Evolutionary conservation across 2,329 filamentous ascomycete genomes (phyloP).

Genomic region (Fusarium multiceps): DNA sequence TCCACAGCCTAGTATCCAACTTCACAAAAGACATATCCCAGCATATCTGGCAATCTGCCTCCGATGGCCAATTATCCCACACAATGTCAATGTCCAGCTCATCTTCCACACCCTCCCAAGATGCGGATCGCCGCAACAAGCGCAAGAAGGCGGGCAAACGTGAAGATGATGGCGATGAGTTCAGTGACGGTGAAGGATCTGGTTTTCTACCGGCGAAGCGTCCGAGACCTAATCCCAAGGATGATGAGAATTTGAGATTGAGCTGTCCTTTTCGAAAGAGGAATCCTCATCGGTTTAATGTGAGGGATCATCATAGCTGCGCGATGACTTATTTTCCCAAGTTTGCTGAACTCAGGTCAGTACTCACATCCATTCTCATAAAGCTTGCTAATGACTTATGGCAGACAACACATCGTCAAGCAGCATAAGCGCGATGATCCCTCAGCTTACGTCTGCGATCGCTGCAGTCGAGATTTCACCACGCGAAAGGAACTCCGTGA

Average conservation of each 20-base stretch:
- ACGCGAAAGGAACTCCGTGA: conserved; percentile 54
- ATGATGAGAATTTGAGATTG: conserved; percentile 54
- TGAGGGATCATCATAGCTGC: conserved; percentile 58
- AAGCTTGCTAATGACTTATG: too few species aligned
- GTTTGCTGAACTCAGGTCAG: conserved; percentile 52
- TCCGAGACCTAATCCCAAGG: conserved; percentile 47
- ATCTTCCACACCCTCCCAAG: conserved; percentile 48
- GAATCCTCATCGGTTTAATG: conserved; percentile 59
- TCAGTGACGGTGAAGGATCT: conserved; percentile 51
- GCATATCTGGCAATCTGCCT: conserved; percentile 49
- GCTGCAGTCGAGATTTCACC: conserved; percentile 55
- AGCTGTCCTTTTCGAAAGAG: conserved; percentile 59
- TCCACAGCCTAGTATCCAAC: conserved; percentile 48
- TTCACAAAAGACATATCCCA: conserved; percentile 51
- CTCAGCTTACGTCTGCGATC: conserved; percentile 55
- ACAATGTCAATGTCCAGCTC: conserved; percentile 49
- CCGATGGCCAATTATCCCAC: conserved; percentile 47
- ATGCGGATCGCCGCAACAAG: conserved; percentile 48
- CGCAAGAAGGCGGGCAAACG: conserved; percentile 50
- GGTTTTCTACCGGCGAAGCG: conserved; percentile 48
- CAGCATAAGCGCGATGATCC: conserved; percentile 57
- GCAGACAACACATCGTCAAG: conserved; percentile 56
- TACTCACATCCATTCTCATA: too few species aligned
- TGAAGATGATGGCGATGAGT: conserved; percentile 51
- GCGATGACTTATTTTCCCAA: conserved; percentile 58